phyloP scores from a whole-genome alignment of 1,284 basidiomycete genomes.

The Moniliophthora roreri region DNA sequence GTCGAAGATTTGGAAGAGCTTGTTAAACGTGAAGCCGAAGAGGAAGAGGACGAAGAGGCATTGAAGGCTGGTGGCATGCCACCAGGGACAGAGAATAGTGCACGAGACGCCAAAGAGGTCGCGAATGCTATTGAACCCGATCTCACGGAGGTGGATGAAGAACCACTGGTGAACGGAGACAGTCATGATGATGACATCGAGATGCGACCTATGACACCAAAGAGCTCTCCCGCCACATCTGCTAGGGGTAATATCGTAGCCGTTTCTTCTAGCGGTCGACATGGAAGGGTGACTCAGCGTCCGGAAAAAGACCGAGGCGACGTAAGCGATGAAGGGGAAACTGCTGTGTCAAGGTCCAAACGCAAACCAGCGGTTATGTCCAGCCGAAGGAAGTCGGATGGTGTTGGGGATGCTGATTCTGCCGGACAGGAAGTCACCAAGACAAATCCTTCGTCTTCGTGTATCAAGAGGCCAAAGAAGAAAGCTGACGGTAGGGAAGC shows the following conservation, averaged over 20 bases:
- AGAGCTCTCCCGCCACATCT: background rate
- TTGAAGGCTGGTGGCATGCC: constrained; percentile 5
- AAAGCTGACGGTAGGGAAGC: background rate
- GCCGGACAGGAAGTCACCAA: too few relatives aligned
- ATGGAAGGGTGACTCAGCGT: background rate
- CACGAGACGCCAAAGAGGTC: constrained; percentile 27
- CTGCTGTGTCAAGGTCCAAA: too few relatives aligned
- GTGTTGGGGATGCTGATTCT: too few relatives aligned
- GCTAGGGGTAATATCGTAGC: background rate
- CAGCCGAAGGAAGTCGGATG: too few relatives aligned
- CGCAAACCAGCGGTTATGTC: too few relatives aligned
- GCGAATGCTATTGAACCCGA: constrained; percentile 20
- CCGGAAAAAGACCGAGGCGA: too few relatives aligned
- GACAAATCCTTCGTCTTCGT: background rate
- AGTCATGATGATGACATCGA: constrained; percentile 12
- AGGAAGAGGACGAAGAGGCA: constrained; percentile 22
- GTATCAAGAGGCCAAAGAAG: background rate
- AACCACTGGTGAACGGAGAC: constrained; percentile 3
- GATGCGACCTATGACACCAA: constrained; percentile 5
- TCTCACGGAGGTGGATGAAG: constrained; percentile 15
- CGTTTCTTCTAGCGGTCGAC: background rate
- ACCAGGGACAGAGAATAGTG: constrained; percentile 26
- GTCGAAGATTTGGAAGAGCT: constrained; percentile 28
- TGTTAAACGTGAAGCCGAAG: constrained; percentile 26
- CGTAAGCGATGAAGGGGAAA: too few relatives aligned